Evolutionary conservation across 352 stramenopile species (phyloP).

Genomic region (Paralagenidium karlingii): DNA sequence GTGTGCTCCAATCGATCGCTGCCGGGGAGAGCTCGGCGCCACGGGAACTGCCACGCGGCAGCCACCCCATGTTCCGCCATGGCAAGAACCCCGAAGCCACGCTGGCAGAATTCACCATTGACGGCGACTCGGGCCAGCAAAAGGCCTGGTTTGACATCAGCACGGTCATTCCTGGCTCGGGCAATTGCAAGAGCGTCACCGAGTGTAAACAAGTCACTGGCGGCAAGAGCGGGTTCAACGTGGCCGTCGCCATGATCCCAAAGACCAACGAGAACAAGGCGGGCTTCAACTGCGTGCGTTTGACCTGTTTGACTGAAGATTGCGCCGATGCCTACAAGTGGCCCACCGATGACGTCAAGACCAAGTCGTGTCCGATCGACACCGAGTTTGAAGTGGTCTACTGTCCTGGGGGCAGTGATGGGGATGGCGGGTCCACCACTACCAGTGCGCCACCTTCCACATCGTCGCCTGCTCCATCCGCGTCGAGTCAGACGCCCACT

Average conservation of each 20-base stretch:
- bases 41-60: too few relatives aligned
- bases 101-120: constrained; percentile 1
- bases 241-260: constrained; percentile 51
- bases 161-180: constrained; percentile 23
- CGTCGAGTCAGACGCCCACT: background rate
- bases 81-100: background rate
- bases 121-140: too few relatives aligned
- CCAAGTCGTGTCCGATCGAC: constrained; percentile 29
- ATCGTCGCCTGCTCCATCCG: too few relatives aligned
- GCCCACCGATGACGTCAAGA: constrained; percentile 60
- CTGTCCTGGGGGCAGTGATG: constrained; percentile 44
- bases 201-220: constrained; percentile 29
- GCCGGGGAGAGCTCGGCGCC: too few relatives aligned
- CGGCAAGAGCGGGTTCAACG: constrained; percentile 40
- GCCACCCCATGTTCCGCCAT: too few relatives aligned
- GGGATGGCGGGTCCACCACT: too few relatives aligned
- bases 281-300: constrained; percentile 21
- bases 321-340: constrained; percentile 57
- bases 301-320: constrained; percentile 37
- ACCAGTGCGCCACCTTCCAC: too few relatives aligned
- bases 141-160: constrained; percentile 55
- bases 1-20: too few relatives aligned
- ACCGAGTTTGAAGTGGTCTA: constrained; percentile 52
- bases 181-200: constrained; percentile 26
- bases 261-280: constrained; percentile 15